Evolutionary conservation across 1,139 yeast species (phyloP).

Genomic region (Blastobotrys ciferrii): DNA sequence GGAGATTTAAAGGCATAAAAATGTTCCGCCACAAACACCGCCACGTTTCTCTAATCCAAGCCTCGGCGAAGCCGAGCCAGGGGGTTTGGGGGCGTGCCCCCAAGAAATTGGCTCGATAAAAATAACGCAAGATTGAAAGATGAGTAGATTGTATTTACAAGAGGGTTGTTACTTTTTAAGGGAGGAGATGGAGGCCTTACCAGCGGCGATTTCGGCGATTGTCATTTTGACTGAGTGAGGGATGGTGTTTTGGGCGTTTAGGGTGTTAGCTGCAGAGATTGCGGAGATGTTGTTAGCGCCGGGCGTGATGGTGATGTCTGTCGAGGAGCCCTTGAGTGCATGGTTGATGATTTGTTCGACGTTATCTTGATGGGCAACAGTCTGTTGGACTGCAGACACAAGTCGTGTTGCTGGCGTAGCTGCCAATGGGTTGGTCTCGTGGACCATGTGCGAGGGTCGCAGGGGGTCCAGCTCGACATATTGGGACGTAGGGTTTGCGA

Average conservation of each 20-base stretch:
- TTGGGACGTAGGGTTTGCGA: not conserved
- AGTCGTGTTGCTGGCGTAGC: conserved; percentile 16
- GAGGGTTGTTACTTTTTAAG: conserved; percentile 18
- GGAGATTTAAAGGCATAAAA: too few species aligned
- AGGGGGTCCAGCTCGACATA: conserved; percentile 11
- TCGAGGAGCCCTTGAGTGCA: conserved; percentile 23
- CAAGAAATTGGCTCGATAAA: too few species aligned
- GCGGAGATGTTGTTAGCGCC: conserved; percentile 17
- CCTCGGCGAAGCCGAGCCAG: too few species aligned
- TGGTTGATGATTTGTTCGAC: conserved; percentile 20
- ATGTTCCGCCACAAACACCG: too few species aligned
- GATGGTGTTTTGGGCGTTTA: conserved; percentile 28
- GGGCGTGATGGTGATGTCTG: conserved; percentile 18
- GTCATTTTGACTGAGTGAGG: conserved; percentile 26
- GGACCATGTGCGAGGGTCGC: conserved; percentile 6
- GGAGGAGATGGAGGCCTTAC: conserved; percentile 24
- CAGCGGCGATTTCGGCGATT: conserved; percentile 30
- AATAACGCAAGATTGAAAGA: not conserved
- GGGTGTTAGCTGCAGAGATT: conserved; percentile 21
- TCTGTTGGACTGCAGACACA: conserved; percentile 16
- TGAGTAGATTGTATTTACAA: conserved; percentile 8
- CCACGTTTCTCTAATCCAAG: too few species aligned
- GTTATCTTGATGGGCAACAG: not conserved
- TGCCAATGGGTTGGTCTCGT: conserved; percentile 10
- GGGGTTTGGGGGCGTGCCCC: too few species aligned